These are phyloP conservation scores for Salix arbutifolia DNA, from an alignment of 345 rosid species.

Conservation along the genomic window DNA sequence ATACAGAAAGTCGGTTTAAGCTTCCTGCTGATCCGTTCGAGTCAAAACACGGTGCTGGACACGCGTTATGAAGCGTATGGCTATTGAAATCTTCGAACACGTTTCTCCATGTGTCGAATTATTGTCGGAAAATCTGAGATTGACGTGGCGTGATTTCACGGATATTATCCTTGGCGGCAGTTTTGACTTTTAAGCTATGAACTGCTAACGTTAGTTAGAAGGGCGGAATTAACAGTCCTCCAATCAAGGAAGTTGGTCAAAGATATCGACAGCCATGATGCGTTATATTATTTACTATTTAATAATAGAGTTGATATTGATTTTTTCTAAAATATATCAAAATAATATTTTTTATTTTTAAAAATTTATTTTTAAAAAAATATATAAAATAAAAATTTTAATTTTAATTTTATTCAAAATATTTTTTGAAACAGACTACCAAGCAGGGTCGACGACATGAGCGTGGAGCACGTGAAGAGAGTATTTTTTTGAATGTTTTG, in stretches of 20 bases:
- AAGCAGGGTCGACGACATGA: too few relatives aligned
- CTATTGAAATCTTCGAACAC: not conserved
- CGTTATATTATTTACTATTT: too few relatives aligned
- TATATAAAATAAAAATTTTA: too few relatives aligned
- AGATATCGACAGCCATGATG: not conserved
- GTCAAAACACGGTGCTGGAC: not conserved
- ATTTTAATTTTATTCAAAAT: too few relatives aligned
- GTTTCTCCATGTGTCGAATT: not conserved
- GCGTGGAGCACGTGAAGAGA: not conserved
- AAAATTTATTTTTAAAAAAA: too few relatives aligned
- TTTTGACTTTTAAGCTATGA: not conserved
- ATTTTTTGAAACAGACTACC: too few relatives aligned
- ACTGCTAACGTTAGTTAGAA: not conserved
- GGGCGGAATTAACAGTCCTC: not conserved
- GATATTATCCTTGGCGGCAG: not conserved
- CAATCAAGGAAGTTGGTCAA: not conserved
- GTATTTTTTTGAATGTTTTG: not conserved
- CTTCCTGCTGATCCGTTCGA: not conserved
- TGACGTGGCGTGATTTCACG: not conserved
- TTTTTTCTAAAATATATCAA: too few relatives aligned
- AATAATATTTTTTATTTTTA: too few relatives aligned
- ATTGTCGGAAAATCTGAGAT: not conserved
- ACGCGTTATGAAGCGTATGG: not conserved
- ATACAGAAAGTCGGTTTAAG: not conserved
- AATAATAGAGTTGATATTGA: too few relatives aligned